Base-by-base conservation (phyloP, 805 yeast species). In the Metschnikowia shivogae region DNA sequence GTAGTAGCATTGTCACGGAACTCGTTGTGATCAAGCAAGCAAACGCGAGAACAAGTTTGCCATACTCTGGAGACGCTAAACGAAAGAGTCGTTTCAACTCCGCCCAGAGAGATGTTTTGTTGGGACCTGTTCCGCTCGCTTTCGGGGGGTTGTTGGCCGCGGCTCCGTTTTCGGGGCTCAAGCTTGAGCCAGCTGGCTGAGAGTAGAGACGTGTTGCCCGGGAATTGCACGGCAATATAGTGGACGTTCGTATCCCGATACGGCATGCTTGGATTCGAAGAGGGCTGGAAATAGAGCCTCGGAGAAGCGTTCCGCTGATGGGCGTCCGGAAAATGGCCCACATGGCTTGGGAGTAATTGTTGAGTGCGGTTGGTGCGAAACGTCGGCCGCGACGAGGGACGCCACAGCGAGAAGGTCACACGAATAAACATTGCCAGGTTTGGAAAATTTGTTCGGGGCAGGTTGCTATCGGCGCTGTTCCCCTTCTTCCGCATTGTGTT, bases 1-100 rank as follows among this genome's bases (percentile, higher is more conserved):
- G 98, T 35, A 92, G 71, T 10, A 84, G 65, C 87, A 92, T 84
- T 24, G 89, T 77, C 5, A 88, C 84, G 1, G 89, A 78, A 1
- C 96, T 86, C 0, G 96, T 81, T 5, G 84, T 58, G 5, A 82
- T 65, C 28, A 92, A 72, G 45, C 87, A 75, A 0, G 74, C 52
- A 33, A 90, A 66, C 0, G 97, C 97, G 17, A 75, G 62, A 1
- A 57, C 24, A 12, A 67, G 46, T 3, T 44, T 45, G 3, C 46
- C 45, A 30, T 37, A 46, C 37, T 55, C 59, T 17, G 59, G 59
- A 17, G 44, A 30, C 10, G 57, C 59, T 34, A 55, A 43, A 20
- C 55, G 52, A 32, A 52, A 44, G 5, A 55, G 48, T 29, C 54
- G 36, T 9, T 43, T 36, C 10, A 49, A 39, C 28, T 51, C 55